These are phyloP conservation scores for Amanita rimosa DNA, from an alignment of 768 basidiomycete species.

Conservation along the genomic window DNA sequence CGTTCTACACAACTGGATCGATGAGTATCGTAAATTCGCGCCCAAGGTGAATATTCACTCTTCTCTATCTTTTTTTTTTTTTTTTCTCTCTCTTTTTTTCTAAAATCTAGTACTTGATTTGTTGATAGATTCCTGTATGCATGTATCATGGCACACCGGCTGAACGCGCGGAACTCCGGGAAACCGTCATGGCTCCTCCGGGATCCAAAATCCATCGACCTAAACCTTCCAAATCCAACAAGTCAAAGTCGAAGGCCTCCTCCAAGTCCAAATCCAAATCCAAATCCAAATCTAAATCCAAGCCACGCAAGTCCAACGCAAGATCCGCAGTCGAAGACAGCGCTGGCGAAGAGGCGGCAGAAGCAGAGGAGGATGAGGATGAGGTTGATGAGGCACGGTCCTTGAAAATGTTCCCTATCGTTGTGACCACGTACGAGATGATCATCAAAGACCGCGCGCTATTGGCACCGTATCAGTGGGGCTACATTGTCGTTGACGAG, in stretches of 20 bases:
- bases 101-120: background rate
- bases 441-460: slow-evolving; percentile 73
- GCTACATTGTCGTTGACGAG: slow-evolving; percentile 94
- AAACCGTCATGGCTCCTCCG: slow-evolving; percentile 40
- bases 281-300: slow-evolving; percentile 6
- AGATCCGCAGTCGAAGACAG: slow-evolving; percentile 12
- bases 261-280: slow-evolving; percentile 4
- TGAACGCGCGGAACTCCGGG: slow-evolving; percentile 71
- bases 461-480: slow-evolving; percentile 56
- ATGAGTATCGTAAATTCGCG: slow-evolving; percentile 78
- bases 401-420: slow-evolving; percentile 49
- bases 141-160: slow-evolving; percentile 84
- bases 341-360: slow-evolving; percentile 10
- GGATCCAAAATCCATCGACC: slow-evolving; percentile 7
- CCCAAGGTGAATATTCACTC: slow-evolving; percentile 70
- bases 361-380: too few relatives aligned
- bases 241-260: slow-evolving; percentile 3
- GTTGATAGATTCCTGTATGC: slow-evolving; percentile 66
- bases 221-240: slow-evolving; percentile 3
- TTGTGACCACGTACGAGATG: slow-evolving; percentile 89
- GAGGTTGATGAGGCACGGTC: slow-evolving; percentile 14
- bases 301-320: slow-evolving; percentile 5
- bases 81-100: slow-evolving; percentile 1
- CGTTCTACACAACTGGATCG: slow-evolving; percentile 85
- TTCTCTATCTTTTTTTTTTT: slow-evolving; percentile 2